Base-by-base conservation (phyloP, 139 green algal species). In the Micractinium conductrix region DNA sequence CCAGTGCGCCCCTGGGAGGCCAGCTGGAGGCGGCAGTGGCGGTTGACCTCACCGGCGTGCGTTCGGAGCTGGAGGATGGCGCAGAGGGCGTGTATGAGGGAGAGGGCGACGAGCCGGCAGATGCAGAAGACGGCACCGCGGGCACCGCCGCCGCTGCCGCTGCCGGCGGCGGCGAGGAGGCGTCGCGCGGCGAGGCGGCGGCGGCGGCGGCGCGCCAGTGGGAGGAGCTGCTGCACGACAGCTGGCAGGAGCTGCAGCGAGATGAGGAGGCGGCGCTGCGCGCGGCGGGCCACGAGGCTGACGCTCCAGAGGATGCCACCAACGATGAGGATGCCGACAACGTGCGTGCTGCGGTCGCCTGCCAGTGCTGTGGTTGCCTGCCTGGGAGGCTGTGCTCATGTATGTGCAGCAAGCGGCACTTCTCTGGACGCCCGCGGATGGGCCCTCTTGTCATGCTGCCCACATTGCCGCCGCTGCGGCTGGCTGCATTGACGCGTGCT, bases 191-290 rank as follows among this genome's bases (percentile, higher is more conserved):
- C n/a, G 89, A 92, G 62, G 81, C 71, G 28, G 67, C 83, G 1
- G 80, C 72, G 4, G 53, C 43, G 38, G 72, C 84, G 30, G 87
- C 90, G 5, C 44, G 80, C 33, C 94, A 91, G 86, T 96, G 93
- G 93, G 87, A 85, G 10, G 28, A 24, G 19, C 89, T 96, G 90
- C 87, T 96, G 76, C 80, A 85, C 16, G 73, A 83, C 35, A 81
- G 86, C 16, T 95, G 90, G 87, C 80, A 93, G 73, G 76, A 65
- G 45, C 88, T 94, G 85, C 81, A 88, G 78, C 48, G 62, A 16
- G 90, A 94, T 65, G 92, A 95, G 75, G 89, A 87, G 67, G 44
- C 81, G 44, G 44, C 70, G 65, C 37, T 71, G 65, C 44, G 79
- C 44, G 65, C 65, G 9, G 65, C 79, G 7, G 79, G 79, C 21